Evolutionary conservation across 2,329 filamentous ascomycete species (phyloP).

Genomic region (Orbilia javanica): DNA sequence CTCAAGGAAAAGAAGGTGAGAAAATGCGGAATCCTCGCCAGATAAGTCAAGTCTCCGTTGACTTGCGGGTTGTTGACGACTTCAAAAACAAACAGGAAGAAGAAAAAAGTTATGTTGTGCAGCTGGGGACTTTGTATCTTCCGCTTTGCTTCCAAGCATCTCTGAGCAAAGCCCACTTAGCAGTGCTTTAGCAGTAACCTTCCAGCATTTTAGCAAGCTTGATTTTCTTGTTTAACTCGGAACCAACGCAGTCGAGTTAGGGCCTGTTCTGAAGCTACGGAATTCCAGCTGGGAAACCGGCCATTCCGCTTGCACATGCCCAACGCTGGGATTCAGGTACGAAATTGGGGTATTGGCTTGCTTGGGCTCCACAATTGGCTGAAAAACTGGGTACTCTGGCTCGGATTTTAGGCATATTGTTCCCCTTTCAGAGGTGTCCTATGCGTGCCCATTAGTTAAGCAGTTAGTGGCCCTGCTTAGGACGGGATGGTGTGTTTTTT

Average conservation of each 20-base stretch:
- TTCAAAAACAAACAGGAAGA: constrained; percentile 9
- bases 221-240: constrained; percentile 6
- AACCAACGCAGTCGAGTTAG: constrained; percentile 11
- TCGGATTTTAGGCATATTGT: constrained; percentile 38
- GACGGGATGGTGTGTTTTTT: constrained; percentile 11
- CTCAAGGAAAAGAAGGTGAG: not conserved
- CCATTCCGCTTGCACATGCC: constrained; percentile 48
- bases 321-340: constrained; percentile 49
- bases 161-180: not conserved
- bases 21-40: constrained; percentile 35
- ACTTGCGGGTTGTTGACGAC: constrained; percentile 28
- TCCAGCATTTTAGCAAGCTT: not conserved
- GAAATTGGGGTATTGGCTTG: constrained; percentile 41
- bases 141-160: not conserved
- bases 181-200: not conserved
- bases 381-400: constrained; percentile 12
- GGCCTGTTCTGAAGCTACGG: not conserved
- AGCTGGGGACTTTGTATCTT: constrained; percentile 34
- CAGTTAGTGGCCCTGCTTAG: constrained; percentile 11
- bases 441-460: constrained; percentile 26
- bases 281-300: constrained; percentile 16
- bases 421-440: constrained; percentile 44
- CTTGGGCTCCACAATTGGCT: constrained; percentile 32
- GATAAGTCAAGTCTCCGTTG: constrained; percentile 53
- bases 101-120: constrained; percentile 31